Evolutionary conservation across 2,329 filamentous ascomycete genomes (phyloP).

Genomic region (Scytalidium sp.): DNA sequence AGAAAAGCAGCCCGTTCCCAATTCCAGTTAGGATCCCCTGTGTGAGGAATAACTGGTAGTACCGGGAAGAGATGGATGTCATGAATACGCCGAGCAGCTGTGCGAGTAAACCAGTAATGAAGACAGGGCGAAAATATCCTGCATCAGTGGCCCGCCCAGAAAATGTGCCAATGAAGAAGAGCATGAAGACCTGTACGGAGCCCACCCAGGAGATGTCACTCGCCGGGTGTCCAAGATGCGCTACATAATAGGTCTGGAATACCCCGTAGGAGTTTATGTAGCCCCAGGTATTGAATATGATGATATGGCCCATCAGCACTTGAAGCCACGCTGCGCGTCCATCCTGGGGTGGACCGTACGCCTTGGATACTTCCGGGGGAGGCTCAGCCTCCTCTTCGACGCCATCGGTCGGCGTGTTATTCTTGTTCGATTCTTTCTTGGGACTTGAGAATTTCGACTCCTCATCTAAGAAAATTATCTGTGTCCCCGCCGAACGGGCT

Average conservation of each 20-base stretch:
- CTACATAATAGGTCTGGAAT: slow-evolving; percentile 36
- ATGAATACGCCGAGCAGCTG: slow-evolving; percentile 31
- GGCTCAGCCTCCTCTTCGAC: too few relatives aligned
- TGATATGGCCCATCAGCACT: slow-evolving; percentile 24
- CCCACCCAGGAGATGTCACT: slow-evolving; percentile 46
- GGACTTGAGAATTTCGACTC: too few relatives aligned
- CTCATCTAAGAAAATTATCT: too few relatives aligned
- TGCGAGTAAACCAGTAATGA: slow-evolving; percentile 8
- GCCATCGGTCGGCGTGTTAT: too few relatives aligned
- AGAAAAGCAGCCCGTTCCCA: slow-evolving; percentile 34
- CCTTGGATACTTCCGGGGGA: too few relatives aligned
- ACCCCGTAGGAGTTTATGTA: slow-evolving; percentile 24
- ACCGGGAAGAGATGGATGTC: slow-evolving; percentile 30
- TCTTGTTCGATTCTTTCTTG: too few relatives aligned
- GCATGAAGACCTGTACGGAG: slow-evolving; percentile 40
- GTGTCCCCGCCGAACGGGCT: too few relatives aligned
- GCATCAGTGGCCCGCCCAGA: slow-evolving; percentile 40
- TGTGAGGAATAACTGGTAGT: slow-evolving; percentile 37
- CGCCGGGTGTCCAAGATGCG: slow-evolving; percentile 28
- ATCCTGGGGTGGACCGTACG: slow-evolving; percentile 29
- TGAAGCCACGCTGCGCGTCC: slow-evolving; percentile 30
- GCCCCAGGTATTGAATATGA: slow-evolving; percentile 29
- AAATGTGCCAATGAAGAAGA: slow-evolving; percentile 38
- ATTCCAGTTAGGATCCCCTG: slow-evolving; percentile 37
- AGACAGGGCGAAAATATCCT: slow-evolving; percentile 32